phyloP scores from a whole-genome alignment of 1,139 yeast species.

The Scheffersomyces cryptocercus region DNA sequence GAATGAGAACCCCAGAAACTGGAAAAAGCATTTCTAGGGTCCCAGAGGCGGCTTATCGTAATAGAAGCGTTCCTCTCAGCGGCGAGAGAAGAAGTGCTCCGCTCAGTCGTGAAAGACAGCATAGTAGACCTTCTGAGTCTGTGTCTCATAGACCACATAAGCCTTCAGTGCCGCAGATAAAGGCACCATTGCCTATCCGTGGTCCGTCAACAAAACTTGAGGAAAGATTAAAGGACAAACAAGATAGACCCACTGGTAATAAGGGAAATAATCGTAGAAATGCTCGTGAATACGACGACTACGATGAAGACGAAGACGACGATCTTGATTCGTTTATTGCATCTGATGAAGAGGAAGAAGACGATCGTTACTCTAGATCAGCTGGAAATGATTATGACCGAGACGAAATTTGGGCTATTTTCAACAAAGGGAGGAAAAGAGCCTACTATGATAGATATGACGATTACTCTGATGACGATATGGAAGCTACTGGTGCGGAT shows the following conservation, averaged over 20 bases:
- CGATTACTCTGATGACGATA: constrained; percentile 67
- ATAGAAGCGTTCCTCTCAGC: no score
- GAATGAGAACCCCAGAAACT: no score
- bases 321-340: constrained; percentile 55
- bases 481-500: constrained; percentile 95
- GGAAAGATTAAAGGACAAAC: constrained; percentile 23
- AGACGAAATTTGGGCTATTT: constrained; percentile 88
- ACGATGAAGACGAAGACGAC: constrained; percentile 25
- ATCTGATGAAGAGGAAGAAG: constrained; percentile 45
- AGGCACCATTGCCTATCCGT: constrained; percentile 28
- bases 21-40: no score
- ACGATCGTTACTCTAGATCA: constrained; percentile 3
- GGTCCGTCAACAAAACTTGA: constrained; percentile 26
- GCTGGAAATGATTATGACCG: constrained; percentile 57
- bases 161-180: neutral
- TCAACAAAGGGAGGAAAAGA: constrained; percentile 63
- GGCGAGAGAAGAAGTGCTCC: no score
- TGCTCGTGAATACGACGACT: constrained; percentile 9
- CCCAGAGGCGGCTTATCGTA: no score
- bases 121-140: no score
- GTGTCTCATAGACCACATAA: no score
- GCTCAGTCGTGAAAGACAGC: no score
- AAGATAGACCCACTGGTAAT: neutral
- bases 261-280: neutral
- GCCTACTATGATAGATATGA: constrained; percentile 43